Conservation (phyloP, 2,329 filamentous ascomycete genomes). For the Venturiaceae sp. region DNA sequence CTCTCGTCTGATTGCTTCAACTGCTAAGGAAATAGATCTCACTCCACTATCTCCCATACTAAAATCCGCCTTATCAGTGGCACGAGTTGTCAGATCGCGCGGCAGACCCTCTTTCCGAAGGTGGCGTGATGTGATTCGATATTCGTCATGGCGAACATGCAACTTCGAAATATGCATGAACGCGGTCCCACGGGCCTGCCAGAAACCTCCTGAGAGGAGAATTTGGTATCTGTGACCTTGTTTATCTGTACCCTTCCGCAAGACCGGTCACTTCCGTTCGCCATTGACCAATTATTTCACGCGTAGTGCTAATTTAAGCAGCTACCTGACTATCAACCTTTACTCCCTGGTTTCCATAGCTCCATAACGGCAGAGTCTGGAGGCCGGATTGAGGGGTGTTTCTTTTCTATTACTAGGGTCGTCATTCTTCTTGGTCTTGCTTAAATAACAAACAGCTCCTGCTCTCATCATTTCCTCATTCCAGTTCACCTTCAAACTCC, state of each 20-base stretch:
- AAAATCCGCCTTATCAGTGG: neutral
- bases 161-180: neutral
- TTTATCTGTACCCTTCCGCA: neutral
- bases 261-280: neutral
- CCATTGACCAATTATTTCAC: neutral
- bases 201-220: neutral
- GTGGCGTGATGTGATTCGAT: neutral
- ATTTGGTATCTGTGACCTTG: neutral
- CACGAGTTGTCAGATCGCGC: neutral
- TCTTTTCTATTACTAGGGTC: neutral
- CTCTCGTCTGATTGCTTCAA: neutral
- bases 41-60: too few relatives aligned
- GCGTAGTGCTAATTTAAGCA: neutral
- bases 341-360: neutral
- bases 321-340: neutral
- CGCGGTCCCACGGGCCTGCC: neutral
- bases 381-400: neutral
- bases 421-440: neutral
- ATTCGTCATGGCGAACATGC: neutral
- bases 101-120: too few relatives aligned
- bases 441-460: neutral
- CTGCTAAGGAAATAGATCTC: too few relatives aligned
- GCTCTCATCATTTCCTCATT: neutral
- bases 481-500: neutral
- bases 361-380: neutral